phyloP scores from a whole-genome alignment of 2,329 filamentous ascomycete genomes.

The Monosporascus cannonballus region DNA sequence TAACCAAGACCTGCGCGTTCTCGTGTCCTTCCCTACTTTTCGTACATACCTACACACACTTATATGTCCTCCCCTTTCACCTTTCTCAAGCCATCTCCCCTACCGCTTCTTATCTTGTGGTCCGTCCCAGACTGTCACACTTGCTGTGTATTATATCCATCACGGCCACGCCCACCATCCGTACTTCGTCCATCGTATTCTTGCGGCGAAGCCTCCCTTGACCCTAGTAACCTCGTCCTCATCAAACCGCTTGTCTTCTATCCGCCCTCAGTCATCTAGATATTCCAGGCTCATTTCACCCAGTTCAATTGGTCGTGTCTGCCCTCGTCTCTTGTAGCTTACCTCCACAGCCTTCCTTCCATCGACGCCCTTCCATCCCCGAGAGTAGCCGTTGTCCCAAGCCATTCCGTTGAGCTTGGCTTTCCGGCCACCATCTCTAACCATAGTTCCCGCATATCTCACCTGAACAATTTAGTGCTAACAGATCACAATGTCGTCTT shows the following conservation, averaged over 20 bases:
- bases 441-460: constrained; percentile 21
- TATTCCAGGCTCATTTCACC: constrained; percentile 14
- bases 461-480: constrained; percentile 23
- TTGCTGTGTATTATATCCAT: not conserved
- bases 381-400: not conserved
- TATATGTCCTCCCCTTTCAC: constrained; percentile 10
- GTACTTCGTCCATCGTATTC: not conserved
- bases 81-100: constrained; percentile 21
- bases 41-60: not conserved
- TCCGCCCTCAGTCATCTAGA: not conserved
- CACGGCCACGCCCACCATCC: not conserved
- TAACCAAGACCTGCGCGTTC: constrained; percentile 7
- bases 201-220: not conserved
- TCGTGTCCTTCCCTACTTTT: constrained; percentile 6
- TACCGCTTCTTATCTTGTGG: constrained; percentile 10
- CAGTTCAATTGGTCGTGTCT: constrained; percentile 16
- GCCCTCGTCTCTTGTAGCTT: constrained; percentile 4
- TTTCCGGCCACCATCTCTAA: constrained; percentile 13
- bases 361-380: constrained; percentile 1
- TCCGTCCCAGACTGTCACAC: not conserved
- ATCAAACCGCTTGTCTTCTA: not conserved
- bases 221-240: constrained; percentile 1
- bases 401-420: not conserved
- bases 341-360: constrained; percentile 5
- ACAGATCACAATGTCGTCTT: constrained; percentile 30